These are phyloP conservation scores for Fusarium tuaranense DNA, from an alignment of 2,329 filamentous ascomycete species.

Conservation along the genomic window DNA sequence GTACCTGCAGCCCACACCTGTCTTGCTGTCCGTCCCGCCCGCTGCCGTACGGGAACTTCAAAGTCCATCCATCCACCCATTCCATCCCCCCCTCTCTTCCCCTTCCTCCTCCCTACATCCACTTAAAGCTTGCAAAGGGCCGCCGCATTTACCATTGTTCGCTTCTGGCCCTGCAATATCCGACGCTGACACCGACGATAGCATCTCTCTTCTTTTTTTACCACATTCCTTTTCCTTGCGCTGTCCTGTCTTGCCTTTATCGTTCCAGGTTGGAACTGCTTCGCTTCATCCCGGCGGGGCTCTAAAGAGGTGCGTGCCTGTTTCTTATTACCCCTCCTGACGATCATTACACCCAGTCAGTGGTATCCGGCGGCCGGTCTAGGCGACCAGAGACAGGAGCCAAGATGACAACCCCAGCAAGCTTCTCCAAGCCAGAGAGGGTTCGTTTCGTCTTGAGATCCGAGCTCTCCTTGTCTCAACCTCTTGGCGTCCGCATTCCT, in stretches of 20 bases:
- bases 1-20: constrained; percentile 4
- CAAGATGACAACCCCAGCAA: constrained; percentile 1
- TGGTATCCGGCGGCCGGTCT: constrained; percentile 6
- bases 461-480: constrained; percentile 3
- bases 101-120: neutral
- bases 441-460: constrained; percentile 31
- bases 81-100: constrained; percentile 20
- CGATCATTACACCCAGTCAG: constrained; percentile 27
- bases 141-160: constrained; percentile 14
- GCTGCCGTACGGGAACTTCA: constrained; percentile 22
- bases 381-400: constrained; percentile 2
- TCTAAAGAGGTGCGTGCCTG: constrained; percentile 2
- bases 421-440: constrained; percentile 4
- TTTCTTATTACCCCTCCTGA: constrained; percentile 27
- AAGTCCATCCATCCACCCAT: constrained; percentile 13
- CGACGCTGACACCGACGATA: constrained; percentile 1
- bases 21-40: constrained; percentile 30
- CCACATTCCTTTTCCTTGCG: neutral
- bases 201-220: neutral
- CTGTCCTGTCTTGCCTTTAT: neutral
- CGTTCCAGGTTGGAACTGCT: constrained; percentile 11
- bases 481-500: constrained; percentile 10
- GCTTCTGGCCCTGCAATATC: constrained; percentile 25
- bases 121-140: constrained; percentile 25
- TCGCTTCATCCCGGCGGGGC: constrained; percentile 5